Evolutionary conservation across 2,329 filamentous ascomycete genomes (phyloP).

Genomic region (Fusarium nelsonii): DNA sequence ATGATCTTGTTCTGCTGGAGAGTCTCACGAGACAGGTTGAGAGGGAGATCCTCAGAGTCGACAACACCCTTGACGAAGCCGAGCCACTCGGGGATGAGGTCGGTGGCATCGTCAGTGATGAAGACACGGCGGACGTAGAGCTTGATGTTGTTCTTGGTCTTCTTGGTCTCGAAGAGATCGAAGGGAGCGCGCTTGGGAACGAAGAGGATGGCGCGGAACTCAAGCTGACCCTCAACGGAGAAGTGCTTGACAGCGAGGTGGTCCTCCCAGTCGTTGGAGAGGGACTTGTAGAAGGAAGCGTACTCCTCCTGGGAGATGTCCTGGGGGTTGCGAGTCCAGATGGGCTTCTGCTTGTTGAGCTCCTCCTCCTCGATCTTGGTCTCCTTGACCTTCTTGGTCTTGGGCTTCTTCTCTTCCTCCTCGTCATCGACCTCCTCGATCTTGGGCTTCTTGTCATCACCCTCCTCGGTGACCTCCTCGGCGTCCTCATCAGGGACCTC

Average conservation of each 20-base stretch:
- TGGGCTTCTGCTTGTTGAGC: constrained; percentile 99
- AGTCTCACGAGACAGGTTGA: constrained; percentile 99
- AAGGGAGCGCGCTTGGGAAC: constrained; percentile 99
- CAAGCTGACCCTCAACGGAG: constrained; percentile 99
- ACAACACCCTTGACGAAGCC: constrained; percentile 99
- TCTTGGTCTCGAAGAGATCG: constrained; percentile 99
- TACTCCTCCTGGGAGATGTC: constrained; percentile 98
- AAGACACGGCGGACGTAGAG: constrained; percentile 99
- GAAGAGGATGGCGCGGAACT: constrained; percentile 99
- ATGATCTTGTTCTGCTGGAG: constrained; percentile 99
- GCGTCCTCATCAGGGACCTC: constrained; percentile 97
- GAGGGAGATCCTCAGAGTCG: constrained; percentile 98
- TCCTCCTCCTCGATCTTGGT: constrained; percentile 99
- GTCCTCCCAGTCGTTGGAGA: constrained; percentile 99
- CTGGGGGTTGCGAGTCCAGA: constrained; percentile 98
- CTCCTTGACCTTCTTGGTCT: constrained; percentile 99
- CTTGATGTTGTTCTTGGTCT: constrained; percentile 99
- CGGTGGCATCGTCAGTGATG: constrained; percentile 99
- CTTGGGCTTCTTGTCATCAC: constrained; percentile 94
- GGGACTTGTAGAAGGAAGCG: constrained; percentile 99
- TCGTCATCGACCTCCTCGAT: constrained; percentile 92
- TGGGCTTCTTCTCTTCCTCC: constrained; percentile 91
- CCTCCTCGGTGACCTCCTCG: constrained; percentile 71
- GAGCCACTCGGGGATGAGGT: constrained; percentile 99
- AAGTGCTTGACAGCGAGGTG: constrained; percentile 99